Percentiles rank a stretch among this genome's conserved stretches.
These are phyloP conservation scores for Lagenaria siceraria DNA, from an alignment of 306 rosid species.

Conservation along the genomic window DNA sequence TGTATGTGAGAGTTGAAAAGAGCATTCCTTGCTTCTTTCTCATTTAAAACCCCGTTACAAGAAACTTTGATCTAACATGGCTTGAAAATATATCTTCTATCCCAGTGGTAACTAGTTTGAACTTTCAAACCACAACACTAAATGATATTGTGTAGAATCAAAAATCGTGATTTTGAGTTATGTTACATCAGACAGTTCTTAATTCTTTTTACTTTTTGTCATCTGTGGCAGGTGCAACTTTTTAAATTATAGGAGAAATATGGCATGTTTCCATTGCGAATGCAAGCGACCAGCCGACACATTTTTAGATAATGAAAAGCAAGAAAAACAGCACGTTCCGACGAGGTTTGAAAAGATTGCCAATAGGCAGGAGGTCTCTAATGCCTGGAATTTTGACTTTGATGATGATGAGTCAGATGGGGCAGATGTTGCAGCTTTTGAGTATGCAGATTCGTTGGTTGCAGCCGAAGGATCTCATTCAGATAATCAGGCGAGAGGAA, in stretches of 20 bases:
- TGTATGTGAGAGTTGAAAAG: neutral
- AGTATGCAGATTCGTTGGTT: slow-evolving; percentile 69
- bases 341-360: slow-evolving; percentile 38
- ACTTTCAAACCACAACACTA: neutral
- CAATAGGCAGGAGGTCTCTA: slow-evolving; percentile 45
- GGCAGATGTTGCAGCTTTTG: slow-evolving; percentile 96
- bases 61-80: no score
- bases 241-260: slow-evolving; percentile 85
- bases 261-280: slow-evolving; percentile 89
- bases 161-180: neutral
- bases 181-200: neutral
- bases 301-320: slow-evolving; percentile 49
- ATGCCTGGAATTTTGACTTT: slow-evolving; percentile 97
- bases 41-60: neutral
- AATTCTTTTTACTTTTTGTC: slow-evolving; percentile 7
- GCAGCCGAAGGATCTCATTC: slow-evolving; percentile 30
- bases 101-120: neutral
- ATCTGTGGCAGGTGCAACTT: slow-evolving; percentile 83
- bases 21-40: neutral
- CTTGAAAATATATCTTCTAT: neutral
- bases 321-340: slow-evolving; percentile 35
- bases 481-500: slow-evolving; percentile 31
- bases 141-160: neutral
- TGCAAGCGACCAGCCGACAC: slow-evolving; percentile 93
- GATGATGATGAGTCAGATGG: slow-evolving; percentile 97